Percentiles rank a stretch among this genome's conserved stretches.
These are phyloP conservation scores for Ganoderma multipileum DNA, from an alignment of 1,284 basidiomycete species.

Conservation along the genomic window DNA sequence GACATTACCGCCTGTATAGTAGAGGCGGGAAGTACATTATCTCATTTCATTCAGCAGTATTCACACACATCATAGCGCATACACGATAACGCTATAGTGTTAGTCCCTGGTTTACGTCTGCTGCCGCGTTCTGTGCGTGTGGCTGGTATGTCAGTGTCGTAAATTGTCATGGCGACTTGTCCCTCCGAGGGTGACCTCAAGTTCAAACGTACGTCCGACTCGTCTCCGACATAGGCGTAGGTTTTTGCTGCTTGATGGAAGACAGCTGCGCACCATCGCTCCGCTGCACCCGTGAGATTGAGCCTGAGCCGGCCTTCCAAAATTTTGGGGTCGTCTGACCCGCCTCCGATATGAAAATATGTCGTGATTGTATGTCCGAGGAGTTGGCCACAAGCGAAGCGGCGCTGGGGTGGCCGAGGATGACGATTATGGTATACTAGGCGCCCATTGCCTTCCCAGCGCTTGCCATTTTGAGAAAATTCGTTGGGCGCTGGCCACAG, in stretches of 20 bases:
- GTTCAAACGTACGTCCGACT: not conserved
- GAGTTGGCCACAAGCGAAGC: not conserved
- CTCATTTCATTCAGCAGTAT: conserved; percentile 21
- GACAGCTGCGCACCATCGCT: conserved; percentile 2
- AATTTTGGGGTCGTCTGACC: not conserved
- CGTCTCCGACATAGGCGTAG: too few relatives aligned
- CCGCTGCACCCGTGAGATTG: not conserved
- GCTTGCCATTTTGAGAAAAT: conserved; percentile 1
- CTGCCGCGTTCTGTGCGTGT: not conserved
- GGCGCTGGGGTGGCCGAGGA: not conserved
- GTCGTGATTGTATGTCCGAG: not conserved
- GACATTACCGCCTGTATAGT: not conserved
- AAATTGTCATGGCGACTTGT: not conserved
- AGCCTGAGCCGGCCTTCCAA: not conserved
- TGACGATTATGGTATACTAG: not conserved
- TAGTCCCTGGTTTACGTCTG: not conserved
- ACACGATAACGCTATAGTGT: conserved; percentile 23
- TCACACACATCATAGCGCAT: conserved; percentile 15
- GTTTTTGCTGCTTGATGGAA: not conserved
- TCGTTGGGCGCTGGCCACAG: not conserved
- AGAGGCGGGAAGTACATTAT: conserved; percentile 23
- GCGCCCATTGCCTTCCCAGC: not conserved
- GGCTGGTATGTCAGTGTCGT: not conserved
- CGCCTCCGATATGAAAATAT: not conserved
- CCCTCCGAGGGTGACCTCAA: not conserved